Conservation (phyloP, 495 filamentous ascomycete species). For the Mytilinidion resinicola region DNA sequence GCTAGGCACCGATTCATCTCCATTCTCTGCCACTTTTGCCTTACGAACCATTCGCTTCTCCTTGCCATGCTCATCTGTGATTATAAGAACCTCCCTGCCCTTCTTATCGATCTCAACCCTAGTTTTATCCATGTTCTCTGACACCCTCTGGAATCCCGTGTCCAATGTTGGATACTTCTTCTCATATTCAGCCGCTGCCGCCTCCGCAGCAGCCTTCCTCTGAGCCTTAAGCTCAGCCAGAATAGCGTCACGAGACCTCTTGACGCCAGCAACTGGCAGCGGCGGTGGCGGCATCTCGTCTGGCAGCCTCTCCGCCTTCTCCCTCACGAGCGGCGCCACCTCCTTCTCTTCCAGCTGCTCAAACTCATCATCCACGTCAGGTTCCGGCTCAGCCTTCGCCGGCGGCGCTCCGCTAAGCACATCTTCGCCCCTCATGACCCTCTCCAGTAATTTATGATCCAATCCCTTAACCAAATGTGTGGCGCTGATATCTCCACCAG, state of each 20-base stretch:
- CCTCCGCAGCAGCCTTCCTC: slow-evolving; percentile 52
- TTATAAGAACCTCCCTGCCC: slow-evolving; percentile 76
- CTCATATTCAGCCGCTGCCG: slow-evolving; percentile 45
- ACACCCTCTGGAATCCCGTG: slow-evolving; percentile 76
- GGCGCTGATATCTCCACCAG: slow-evolving; percentile 71
- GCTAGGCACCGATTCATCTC: slow-evolving; percentile 33
- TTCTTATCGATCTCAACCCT: slow-evolving; percentile 70
- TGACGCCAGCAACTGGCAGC: slow-evolving; percentile 52
- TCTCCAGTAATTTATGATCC: slow-evolving; percentile 73
- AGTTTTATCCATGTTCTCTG: slow-evolving; percentile 54
- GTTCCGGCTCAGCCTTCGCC: slow-evolving; percentile 5
- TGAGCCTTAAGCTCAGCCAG: slow-evolving; percentile 73
- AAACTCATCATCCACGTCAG: slow-evolving; percentile 63
- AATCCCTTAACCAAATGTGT: slow-evolving; percentile 89
- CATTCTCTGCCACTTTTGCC: slow-evolving; percentile 33
- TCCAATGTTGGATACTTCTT: slow-evolving; percentile 56
- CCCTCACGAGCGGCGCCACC: slow-evolving; percentile 48
- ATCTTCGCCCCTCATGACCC: slow-evolving; percentile 50
- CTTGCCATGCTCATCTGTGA: slow-evolving; percentile 79
- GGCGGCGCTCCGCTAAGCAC: slow-evolving; percentile 21
- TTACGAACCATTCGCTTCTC: slow-evolving; percentile 77
- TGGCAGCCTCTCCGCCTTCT: slow-evolving; percentile 67
- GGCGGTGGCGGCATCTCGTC: slow-evolving; percentile 56
- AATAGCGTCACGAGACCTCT: slow-evolving; percentile 76
- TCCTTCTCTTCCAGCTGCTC: slow-evolving; percentile 65